Conservation (phyloP, 73 alveolate genomes). For the Tetrahymena malaccensis region DNA sequence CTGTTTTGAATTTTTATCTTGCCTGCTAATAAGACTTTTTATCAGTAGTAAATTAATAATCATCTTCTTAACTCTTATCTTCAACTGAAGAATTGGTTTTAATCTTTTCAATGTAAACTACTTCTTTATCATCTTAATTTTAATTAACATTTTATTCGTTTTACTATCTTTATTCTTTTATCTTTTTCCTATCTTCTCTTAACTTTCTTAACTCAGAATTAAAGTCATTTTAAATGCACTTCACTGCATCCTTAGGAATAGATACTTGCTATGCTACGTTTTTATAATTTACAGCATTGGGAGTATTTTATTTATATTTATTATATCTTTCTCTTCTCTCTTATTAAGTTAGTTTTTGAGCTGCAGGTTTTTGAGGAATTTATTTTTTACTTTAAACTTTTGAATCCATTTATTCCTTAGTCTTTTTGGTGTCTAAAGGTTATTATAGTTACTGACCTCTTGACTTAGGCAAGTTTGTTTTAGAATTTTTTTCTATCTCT, state of each 20-base stretch:
- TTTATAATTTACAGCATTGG: not conserved
- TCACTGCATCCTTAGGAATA: not conserved
- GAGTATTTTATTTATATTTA: not conserved
- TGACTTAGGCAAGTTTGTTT: not conserved
- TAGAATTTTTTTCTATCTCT: not conserved
- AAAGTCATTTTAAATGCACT: not conserved
- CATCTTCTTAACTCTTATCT: not conserved
- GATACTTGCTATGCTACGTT: not conserved
- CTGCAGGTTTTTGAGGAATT: not conserved
- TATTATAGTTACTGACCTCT: not conserved
- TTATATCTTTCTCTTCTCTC: not conserved
- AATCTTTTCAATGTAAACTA: not conserved
- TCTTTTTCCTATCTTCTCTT: not conserved
- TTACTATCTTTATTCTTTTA: not conserved
- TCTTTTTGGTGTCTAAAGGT: not conserved
- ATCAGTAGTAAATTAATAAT: not conserved
- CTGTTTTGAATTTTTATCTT: not conserved
- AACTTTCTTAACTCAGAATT: not conserved
- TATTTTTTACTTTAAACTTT: too few species aligned
- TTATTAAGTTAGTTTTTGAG: not conserved
- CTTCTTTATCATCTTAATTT: not conserved
- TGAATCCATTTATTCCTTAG: too few species aligned
- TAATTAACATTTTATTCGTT: not conserved
- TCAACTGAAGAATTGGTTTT: not conserved
- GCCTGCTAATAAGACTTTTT: not conserved